Conservation (phyloP, 208 protist species). For the Porcisia hertigi region DNA sequence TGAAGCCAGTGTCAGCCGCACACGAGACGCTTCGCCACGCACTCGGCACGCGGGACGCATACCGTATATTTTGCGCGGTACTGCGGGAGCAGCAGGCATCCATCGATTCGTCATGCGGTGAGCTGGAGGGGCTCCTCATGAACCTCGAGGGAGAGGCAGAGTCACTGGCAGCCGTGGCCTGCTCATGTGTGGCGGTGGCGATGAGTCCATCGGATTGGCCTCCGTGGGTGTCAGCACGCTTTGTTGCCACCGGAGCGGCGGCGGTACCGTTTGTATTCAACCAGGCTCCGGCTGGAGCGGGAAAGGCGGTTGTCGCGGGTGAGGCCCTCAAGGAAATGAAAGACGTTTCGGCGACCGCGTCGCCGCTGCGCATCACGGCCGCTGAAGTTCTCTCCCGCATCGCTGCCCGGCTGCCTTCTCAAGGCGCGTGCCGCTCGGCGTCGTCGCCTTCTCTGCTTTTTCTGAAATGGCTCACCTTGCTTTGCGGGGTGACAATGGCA, state of each 20-base stretch:
- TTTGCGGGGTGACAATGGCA: conserved; percentile 43
- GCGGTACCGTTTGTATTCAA: conserved; percentile 1
- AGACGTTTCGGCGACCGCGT: neutral
- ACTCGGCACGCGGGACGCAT: conserved; percentile 25
- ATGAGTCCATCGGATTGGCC: conserved; percentile 36
- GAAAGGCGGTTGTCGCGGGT: neutral
- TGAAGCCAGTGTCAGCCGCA: neutral
- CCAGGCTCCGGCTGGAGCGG: neutral
- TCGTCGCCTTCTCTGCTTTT: conserved; percentile 5
- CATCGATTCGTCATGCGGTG: neutral
- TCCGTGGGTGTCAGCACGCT: conserved; percentile 27
- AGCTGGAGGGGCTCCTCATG: conserved; percentile 13
- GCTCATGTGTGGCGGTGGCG: conserved; percentile 44
- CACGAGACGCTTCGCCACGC: conserved; percentile 10
- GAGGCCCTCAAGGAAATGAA: neutral
- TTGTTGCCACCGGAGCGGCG: conserved; percentile 17
- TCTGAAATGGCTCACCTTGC: conserved; percentile 26
- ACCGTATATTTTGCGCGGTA: conserved; percentile 12
- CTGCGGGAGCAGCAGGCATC: conserved; percentile 7
- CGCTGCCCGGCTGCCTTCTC: conserved; percentile 7
- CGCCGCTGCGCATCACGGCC: conserved; percentile 21
- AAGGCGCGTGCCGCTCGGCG: neutral
- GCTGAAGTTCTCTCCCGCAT: conserved; percentile 9
- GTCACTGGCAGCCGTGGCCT: conserved; percentile 30
- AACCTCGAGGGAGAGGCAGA: conserved; percentile 23